Base-by-base conservation (phyloP, 805 yeast genomes). In the Candida qinlingensis region DNA sequence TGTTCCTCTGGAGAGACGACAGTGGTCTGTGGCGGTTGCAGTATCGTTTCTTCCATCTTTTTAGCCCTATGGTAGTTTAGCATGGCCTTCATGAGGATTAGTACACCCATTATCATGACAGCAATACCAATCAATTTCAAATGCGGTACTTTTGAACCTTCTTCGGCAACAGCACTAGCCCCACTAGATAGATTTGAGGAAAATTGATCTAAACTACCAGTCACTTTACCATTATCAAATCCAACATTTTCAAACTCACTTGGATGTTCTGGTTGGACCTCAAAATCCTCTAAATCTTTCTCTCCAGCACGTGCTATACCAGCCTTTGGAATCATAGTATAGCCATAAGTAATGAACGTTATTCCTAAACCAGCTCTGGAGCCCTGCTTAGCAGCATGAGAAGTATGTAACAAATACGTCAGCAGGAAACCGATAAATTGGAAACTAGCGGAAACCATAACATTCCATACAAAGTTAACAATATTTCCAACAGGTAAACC, bases 311-410 rank as follows among this genome's bases (percentile, higher is more conserved):
- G 59, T 30, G 63, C 58, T 28, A 56, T 59, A 48, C 54, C 60
- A 5, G 63, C 66, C 65, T 49, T 67, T 2, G 86, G 84, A 36
- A 78, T 67, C 69, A 80, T 72, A 33, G 74, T 69, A 53, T 75
- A 77, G 3, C 87, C 96, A 54, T 83, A 81, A 47, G 83, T 79
- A 45, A 92, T 72, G 54, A 94, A 77, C 0, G 96, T 89, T 51
- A 87, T 62, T 3, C 98, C 98, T 49, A 94, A 69, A 0, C 99
- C 99, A 19, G 92, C 86, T 52, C 96, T 74, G 2, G 97, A 85
- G 3, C 99, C 99, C 60, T 91, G 91, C 63, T 88, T 89, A 4
- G 97, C 96, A 5, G 98, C 97, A 64, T 94, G 99, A 3, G 97
- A 87, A 1, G 98, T 92, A 67, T 94, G 98, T 47, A 94, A 72